Percentiles rank a stretch among this genome's conserved stretches.
Evolutionary conservation across 768 basidiomycete genomes (phyloP).

Genomic region (Hygrocybe punicea): DNA sequence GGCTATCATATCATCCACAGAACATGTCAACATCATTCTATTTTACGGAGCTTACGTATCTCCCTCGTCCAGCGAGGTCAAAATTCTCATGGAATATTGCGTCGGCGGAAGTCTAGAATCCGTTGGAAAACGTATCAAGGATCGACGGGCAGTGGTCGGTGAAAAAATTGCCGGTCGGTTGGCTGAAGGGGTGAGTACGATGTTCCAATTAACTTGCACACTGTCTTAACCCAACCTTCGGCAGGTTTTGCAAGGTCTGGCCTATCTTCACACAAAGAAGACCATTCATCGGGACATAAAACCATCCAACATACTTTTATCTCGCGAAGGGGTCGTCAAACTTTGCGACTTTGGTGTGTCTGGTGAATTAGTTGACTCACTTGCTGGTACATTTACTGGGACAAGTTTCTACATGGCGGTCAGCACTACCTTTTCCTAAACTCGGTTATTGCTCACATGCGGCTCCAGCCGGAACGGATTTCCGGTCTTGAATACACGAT

Average conservation of each 20-base stretch:
- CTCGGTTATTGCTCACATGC: conserved; percentile 1
- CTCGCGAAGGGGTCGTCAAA: conserved; percentile 85
- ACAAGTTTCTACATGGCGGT: conserved; percentile 99
- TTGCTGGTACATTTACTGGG: conserved; percentile 95
- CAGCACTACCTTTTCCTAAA: conserved; percentile 34
- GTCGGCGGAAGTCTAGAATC: conserved; percentile 89
- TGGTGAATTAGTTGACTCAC: conserved; percentile 85
- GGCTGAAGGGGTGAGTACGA: conserved; percentile 76
- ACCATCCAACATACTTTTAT: conserved; percentile 88
- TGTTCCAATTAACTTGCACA: not conserved
- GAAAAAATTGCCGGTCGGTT: conserved; percentile 89
- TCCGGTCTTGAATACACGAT: conserved; percentile 90
- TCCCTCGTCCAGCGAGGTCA: conserved; percentile 85
- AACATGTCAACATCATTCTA: conserved; percentile 81
- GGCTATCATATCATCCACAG: conserved; percentile 79
- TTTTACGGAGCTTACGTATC: conserved; percentile 93
- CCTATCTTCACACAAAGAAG: conserved; percentile 84
- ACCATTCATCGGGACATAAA: conserved; percentile 98
- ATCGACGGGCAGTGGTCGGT: conserved; percentile 72
- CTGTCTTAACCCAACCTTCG: conserved; percentile 10
- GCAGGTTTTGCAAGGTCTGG: conserved; percentile 86
- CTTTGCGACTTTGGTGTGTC: conserved; percentile 97
- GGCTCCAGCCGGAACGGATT: conserved; percentile 82
- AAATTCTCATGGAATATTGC: conserved; percentile 89
- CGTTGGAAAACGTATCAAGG: conserved; percentile 79